These are phyloP conservation scores for Flaveria ramosissima DNA, from an alignment of 129 eudicot species.

Conservation along the genomic window DNA sequence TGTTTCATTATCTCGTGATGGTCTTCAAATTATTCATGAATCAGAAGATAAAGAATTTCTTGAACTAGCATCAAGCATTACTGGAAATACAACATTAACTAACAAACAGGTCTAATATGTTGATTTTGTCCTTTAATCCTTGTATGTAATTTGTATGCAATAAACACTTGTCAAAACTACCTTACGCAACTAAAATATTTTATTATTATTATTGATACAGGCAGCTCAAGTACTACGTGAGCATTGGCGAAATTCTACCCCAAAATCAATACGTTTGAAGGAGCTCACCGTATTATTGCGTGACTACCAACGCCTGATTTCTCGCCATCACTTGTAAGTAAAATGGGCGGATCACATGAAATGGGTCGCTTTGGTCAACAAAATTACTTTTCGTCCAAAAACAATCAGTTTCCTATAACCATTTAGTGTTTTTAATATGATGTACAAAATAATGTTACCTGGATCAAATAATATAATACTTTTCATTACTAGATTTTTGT, in stretches of 20 bases:
- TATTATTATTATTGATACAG: constrained; percentile 32
- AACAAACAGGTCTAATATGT: constrained; percentile 41
- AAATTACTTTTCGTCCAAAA: not conserved
- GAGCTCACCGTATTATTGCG: constrained; percentile 77
- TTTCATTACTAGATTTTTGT: too few relatives aligned
- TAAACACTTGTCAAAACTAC: not conserved
- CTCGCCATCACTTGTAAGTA: constrained; percentile 61
- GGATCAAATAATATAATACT: too few relatives aligned
- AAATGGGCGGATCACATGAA: not conserved
- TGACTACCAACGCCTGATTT: constrained; percentile 85
- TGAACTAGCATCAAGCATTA: constrained; percentile 55
- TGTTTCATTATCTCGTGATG: constrained; percentile 40
- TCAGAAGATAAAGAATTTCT: constrained; percentile 71
- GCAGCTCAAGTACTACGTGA: constrained; percentile 71
- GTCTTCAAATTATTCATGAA: constrained; percentile 54
- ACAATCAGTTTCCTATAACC: not conserved
- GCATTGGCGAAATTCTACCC: constrained; percentile 66
- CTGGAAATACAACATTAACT: constrained; percentile 39
- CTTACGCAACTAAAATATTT: constrained; percentile 17
- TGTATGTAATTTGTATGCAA: constrained; percentile 6
- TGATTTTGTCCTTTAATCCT: constrained; percentile 12
- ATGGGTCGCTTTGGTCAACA: not conserved
- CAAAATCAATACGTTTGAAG: constrained; percentile 62
- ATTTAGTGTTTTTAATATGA: not conserved
- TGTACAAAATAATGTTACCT: not conserved